Percentiles rank a stretch among this genome's conserved stretches.
phyloP scores from a whole-genome alignment of 163 green algal species.

The Volvox carteri region DNA sequence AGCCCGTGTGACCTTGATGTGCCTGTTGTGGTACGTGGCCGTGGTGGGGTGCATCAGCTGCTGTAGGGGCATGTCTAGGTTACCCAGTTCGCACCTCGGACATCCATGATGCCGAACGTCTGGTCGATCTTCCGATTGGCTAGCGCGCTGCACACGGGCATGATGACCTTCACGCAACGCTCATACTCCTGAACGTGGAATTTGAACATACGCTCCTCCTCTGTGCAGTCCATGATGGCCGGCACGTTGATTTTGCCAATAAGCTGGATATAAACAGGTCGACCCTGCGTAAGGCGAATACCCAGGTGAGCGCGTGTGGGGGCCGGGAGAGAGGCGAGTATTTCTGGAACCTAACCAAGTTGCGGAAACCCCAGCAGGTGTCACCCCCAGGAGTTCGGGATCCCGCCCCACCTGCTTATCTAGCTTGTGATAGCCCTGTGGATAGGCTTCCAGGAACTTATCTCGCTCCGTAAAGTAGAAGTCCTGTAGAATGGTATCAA shows the following conservation, averaged over 20 bases:
- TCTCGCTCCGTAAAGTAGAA: constrained; percentile 92
- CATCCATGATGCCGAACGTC: constrained; percentile 91
- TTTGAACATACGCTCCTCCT: constrained; percentile 93
- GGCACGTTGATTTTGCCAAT: constrained; percentile 87
- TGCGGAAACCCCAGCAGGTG: too few species aligned
- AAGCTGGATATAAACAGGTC: constrained; percentile 94
- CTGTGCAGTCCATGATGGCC: constrained; percentile 85
- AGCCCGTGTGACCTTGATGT: too few species aligned
- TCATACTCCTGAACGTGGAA: constrained; percentile 96
- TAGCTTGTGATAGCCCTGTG: constrained; percentile 93
- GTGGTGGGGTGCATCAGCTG: too few species aligned
- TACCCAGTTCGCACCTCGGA: constrained; percentile 78
- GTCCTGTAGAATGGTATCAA: constrained; percentile 87
- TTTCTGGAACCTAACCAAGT: too few species aligned
- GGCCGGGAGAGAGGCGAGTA: too few species aligned
- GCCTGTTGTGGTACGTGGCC: too few species aligned
- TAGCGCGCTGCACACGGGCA: constrained; percentile 84
- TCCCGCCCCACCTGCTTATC: constrained; percentile 79
- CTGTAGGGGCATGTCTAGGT: too few species aligned
- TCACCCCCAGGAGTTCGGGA: not conserved
- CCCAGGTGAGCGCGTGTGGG: too few species aligned
- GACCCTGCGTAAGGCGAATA: constrained; percentile 71
- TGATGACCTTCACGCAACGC: constrained; percentile 87
- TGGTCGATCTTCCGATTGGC: constrained; percentile 81
- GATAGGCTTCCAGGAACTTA: constrained; percentile 89